phyloP scores from a whole-genome alignment of 202 grass and related monocot genomes.

The Carex sylvatica region DNA sequence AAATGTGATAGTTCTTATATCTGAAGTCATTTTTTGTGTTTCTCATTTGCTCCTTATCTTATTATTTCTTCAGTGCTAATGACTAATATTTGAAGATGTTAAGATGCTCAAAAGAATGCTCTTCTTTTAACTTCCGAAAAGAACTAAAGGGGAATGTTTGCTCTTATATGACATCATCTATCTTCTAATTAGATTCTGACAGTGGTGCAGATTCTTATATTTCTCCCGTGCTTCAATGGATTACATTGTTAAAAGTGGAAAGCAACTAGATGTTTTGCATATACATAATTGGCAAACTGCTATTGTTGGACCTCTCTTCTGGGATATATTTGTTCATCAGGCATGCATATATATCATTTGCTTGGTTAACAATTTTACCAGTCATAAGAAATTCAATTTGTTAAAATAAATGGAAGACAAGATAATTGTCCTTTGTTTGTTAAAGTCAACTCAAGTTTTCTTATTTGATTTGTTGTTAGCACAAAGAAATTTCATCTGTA shows the following conservation, averaged over 20 bases:
- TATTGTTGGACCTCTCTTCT: slow-evolving; percentile 59
- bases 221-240: slow-evolving; percentile 64
- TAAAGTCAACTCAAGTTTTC: background rate
- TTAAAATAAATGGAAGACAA: background rate
- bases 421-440: background rate
- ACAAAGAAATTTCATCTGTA: background rate
- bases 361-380: background rate
- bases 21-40: background rate
- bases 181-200: slow-evolving; percentile 5
- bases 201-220: slow-evolving; percentile 45
- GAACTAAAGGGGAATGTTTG: background rate
- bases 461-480: background rate
- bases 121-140: background rate
- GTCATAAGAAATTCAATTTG: background rate
- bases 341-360: slow-evolving; percentile 32
- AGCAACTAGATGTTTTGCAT: slow-evolving; percentile 53
- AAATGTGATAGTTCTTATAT: background rate
- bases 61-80: background rate
- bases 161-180: background rate
- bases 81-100: background rate
- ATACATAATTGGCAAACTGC: slow-evolving; percentile 68
- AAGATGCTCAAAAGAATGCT: background rate
- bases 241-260: slow-evolving; percentile 64
- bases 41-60: background rate
- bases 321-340: slow-evolving; percentile 65